phyloP scores from a whole-genome alignment of 2,329 filamentous ascomycete genomes.

The Periglandula ipomoeae region DNA sequence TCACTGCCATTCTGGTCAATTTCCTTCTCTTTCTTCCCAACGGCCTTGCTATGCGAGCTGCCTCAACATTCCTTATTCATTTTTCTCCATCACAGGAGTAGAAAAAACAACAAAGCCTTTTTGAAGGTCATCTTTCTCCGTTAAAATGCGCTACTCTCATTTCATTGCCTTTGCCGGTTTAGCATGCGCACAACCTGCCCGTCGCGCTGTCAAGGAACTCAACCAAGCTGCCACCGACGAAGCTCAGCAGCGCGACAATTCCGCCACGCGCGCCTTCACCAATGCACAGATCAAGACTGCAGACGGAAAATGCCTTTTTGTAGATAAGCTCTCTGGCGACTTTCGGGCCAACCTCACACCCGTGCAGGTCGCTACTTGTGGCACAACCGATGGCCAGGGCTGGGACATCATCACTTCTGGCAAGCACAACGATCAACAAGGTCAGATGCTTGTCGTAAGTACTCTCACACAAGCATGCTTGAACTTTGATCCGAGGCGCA shows the following conservation, averaged over 20 bases:
- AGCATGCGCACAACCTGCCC: background rate
- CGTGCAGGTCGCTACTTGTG: conserved; percentile 34
- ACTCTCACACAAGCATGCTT: conserved; percentile 48
- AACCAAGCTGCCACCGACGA: conserved; percentile 34
- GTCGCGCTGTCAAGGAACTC: conserved; percentile 26
- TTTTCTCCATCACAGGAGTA: background rate
- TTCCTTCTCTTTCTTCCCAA: background rate
- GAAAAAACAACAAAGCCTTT: background rate
- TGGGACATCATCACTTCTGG: conserved; percentile 41
- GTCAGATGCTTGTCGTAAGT: conserved; percentile 43
- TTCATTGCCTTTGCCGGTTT: conserved; percentile 1
- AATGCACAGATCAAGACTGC: conserved; percentile 35
- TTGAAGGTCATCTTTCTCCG: no score
- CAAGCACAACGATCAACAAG: conserved; percentile 38
- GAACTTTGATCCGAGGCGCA: conserved; percentile 37
- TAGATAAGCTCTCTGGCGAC: conserved; percentile 37
- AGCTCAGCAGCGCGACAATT: conserved; percentile 34
- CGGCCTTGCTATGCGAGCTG: background rate
- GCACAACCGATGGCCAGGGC: conserved; percentile 31
- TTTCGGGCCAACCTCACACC: conserved; percentile 39
- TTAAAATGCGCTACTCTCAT: background rate
- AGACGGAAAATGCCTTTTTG: conserved; percentile 35
- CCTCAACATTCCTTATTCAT: background rate
- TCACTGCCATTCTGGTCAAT: no score
- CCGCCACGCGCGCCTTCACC: conserved; percentile 34